Conservation (phyloP, 768 basidiomycete genomes). For the Rubroboletus satanas region DNA sequence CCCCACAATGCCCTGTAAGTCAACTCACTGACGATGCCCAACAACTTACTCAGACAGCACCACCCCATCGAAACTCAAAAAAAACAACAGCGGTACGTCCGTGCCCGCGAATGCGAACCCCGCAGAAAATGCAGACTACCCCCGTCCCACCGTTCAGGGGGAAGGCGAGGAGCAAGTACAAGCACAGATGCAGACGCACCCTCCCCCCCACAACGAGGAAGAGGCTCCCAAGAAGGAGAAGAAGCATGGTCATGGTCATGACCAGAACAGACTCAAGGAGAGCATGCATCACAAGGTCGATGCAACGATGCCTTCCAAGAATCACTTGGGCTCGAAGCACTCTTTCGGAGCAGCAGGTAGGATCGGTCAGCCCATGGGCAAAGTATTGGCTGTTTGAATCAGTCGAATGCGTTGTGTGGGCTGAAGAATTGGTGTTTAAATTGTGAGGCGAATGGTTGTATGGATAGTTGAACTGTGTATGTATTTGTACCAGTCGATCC, state of each 20-base stretch:
- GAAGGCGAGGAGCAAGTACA: constrained; percentile 29
- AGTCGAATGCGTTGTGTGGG: neutral
- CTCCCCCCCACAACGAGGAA: constrained; percentile 43
- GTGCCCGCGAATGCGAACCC: constrained; percentile 7
- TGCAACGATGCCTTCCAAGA: constrained; percentile 46
- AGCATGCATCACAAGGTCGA: constrained; percentile 45
- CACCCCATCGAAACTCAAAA: too few species aligned
- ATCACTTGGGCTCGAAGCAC: constrained; percentile 31
- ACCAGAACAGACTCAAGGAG: constrained; percentile 46
- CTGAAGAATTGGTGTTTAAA: neutral
- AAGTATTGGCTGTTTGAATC: constrained; percentile 33
- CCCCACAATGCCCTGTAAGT: constrained; percentile 33
- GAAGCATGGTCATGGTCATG: constrained; percentile 37
- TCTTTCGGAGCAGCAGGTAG: constrained; percentile 44
- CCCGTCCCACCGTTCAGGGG: constrained; percentile 45
- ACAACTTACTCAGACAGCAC: neutral
- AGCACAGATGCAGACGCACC: constrained; percentile 12
- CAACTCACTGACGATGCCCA: too few species aligned
- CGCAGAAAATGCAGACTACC: constrained; percentile 42
- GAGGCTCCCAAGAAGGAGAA: constrained; percentile 48
- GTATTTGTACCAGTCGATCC: constrained; percentile 19
- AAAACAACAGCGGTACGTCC: neutral
- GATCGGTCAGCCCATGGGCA: constrained; percentile 58
- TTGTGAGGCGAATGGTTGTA: neutral
- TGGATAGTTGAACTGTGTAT: constrained; percentile 5